Evolutionary conservation across 208 protist genomes (phyloP), one percentile per base, ranked within the genome.

Genomic region (Leishmania turanica): DNA sequence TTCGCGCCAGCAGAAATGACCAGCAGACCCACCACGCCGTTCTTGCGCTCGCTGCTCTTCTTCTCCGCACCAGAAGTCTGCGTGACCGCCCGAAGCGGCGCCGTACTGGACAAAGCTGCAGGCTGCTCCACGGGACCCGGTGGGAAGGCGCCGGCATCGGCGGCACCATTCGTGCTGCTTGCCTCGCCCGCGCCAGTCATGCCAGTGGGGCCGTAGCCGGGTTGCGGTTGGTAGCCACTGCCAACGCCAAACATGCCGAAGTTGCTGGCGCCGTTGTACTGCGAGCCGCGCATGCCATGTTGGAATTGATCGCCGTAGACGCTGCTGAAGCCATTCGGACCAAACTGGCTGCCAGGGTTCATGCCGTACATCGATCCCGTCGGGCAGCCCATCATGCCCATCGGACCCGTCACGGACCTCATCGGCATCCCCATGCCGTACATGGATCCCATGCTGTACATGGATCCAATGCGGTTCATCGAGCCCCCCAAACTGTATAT

Each of bases 361-460:
- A 17, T 62, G 49, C 31, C 83, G 71, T 89, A 90, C 90, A 93
- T 91, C 45, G 73, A 84, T 7, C 88, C 87, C 21, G 49, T 69
- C 8, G 65, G 27, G 15, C 83, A 78, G 75, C 81, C 78, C 78
- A 83, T 81, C 34, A 76, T 54, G n/a, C 81, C 77, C 77, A 85
- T 85, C 7, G 40, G 45, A 27, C 54, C 56, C 21, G 40, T 60
- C 27, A 64, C 80, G 40, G 78, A 75, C 42, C 77, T 76, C 86
- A 82, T 84, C 34, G 73, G 66, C 71, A 81, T 82, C 45, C 78
- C 80, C 80, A 83, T 71, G 42, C 88, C 82, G 81, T 91, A 91
- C 79, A 91, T 82, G 65, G 58, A 76, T 56, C 85, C 84, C 17
- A 83, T 65, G 51, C 85, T 85, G 83, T 91, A 91, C 79, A 89